A percentile compares a stretch with the other conserved stretches of the same genome.
These are phyloP conservation scores for Saccharomycopsis oosterbeekiorum DNA, from an alignment of 805 yeast species.

Conservation along the genomic window DNA sequence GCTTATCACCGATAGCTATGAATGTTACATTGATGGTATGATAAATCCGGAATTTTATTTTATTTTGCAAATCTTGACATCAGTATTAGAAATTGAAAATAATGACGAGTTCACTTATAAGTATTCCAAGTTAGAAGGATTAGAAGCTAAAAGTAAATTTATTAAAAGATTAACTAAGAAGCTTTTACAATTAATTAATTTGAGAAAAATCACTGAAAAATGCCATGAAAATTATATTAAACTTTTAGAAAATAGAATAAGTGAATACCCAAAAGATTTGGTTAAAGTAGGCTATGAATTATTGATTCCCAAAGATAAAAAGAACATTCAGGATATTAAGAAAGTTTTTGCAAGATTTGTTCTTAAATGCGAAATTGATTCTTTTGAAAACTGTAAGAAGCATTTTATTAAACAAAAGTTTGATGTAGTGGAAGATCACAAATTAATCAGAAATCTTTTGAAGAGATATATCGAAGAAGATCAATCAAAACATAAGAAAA, in stretches of 20 bases:
- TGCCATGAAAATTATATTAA: constrained; percentile 24
- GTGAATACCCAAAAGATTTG: constrained; percentile 37
- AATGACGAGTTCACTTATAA: constrained; percentile 23
- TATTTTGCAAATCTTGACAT: constrained; percentile 42
- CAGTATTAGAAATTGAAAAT: constrained; percentile 24
- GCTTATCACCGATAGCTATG: constrained; percentile 45
- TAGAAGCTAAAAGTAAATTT: constrained; percentile 21
- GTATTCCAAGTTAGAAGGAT: constrained; percentile 17
- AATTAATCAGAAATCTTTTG: constrained; percentile 46
- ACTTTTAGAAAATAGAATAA: constrained; percentile 30
- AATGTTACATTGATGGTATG: constrained; percentile 48
- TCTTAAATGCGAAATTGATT: constrained; percentile 43
- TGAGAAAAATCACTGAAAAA: constrained; percentile 35
- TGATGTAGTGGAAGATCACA: constrained; percentile 45
- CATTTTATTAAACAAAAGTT: constrained; percentile 24
- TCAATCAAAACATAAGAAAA: neutral
- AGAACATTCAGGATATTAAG: constrained; percentile 20
- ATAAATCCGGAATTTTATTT: constrained; percentile 49
- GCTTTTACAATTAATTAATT: constrained; percentile 50
- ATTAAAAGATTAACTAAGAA: constrained; percentile 47
- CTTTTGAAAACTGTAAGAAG: constrained; percentile 34
- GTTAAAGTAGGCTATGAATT: neutral
- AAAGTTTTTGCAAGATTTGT: constrained; percentile 45
- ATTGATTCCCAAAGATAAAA: constrained; percentile 13
- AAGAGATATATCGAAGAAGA: constrained; percentile 26